These are phyloP conservation scores for Syncephalastrum sp. DNA, from an alignment of 371 early-diverging fungal genomes.

Conservation along the genomic window DNA sequence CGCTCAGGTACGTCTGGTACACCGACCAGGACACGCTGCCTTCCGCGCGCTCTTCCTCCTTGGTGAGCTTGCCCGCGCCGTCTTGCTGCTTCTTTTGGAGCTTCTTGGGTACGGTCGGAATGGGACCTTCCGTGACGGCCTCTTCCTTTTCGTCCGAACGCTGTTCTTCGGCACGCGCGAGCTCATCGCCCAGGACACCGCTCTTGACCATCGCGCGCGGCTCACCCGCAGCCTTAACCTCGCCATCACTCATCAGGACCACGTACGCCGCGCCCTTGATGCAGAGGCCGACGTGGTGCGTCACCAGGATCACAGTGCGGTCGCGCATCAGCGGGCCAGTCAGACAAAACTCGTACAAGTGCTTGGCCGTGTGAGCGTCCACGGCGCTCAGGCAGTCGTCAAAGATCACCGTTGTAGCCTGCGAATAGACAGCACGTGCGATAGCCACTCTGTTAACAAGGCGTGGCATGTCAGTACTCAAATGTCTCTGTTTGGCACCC, in stretches of 20 bases:
- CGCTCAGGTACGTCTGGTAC: slow-evolving; percentile 62
- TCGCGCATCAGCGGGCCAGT: slow-evolving; percentile 64
- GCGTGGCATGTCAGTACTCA: too few species aligned
- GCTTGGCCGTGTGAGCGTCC: slow-evolving; percentile 85
- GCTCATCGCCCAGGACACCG: slow-evolving; percentile 51
- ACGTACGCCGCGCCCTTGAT: slow-evolving; percentile 69
- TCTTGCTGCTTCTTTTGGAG: slow-evolving; percentile 24
- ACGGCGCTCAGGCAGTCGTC: slow-evolving; percentile 84
- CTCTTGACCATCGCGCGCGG: slow-evolving; percentile 44
- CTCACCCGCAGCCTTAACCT: slow-evolving; percentile 57
- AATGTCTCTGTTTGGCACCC: background rate
- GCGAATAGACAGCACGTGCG: slow-evolving; percentile 79
- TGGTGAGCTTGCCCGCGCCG: slow-evolving; percentile 56
- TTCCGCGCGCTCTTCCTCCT: slow-evolving; percentile 65
- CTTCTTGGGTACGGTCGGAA: slow-evolving; percentile 26
- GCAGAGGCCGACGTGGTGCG: slow-evolving; percentile 80
- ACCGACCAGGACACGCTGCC: slow-evolving; percentile 64
- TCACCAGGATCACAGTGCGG: slow-evolving; percentile 83
- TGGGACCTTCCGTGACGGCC: slow-evolving; percentile 32
- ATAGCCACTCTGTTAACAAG: slow-evolving; percentile 53
- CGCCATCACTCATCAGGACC: slow-evolving; percentile 73
- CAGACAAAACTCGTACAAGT: slow-evolving; percentile 70
- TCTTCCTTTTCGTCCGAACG: slow-evolving; percentile 18
- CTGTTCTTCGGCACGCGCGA: slow-evolving; percentile 18
- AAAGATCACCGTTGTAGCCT: slow-evolving; percentile 65